Evolutionary conservation across 176 grass and related monocot genomes (phyloP), one percentile per base, ranked within the genome.

Genomic region (Canna indica): DNA sequence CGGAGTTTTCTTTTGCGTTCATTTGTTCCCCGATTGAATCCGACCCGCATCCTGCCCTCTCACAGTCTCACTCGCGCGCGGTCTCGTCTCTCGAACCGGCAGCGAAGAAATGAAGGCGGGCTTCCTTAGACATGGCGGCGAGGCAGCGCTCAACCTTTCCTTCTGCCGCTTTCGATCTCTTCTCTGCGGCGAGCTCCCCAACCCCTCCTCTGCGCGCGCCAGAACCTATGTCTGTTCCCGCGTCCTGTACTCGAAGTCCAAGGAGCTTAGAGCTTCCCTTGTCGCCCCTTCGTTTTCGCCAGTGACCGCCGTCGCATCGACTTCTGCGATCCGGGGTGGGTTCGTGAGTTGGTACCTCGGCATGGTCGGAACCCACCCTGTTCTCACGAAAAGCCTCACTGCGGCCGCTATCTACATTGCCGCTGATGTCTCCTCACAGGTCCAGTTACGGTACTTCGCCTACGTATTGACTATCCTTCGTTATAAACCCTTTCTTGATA

Each of bases 311-410:
- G 16, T 45, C 10, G 36, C 52, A 13, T 68, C 77, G 24, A 56
- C 56, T 64, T 59, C 77, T 9, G 47, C 29, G 18, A 3, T 74
- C 10, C 72, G 50, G 53, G 15, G 34, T 24, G 27, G 84, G 68
- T 48, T 87, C 33, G 82, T 99, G 18, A 70, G 73, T 65, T 99
- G 86, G 86, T 99, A 93, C 71, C 82, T 93, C 50, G 75, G 82
- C 25, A 79, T 85, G 75, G 76, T 99, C 36, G 86, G 85, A 59
- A 56, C 86, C 41, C 84, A 82, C 67, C 89, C 94, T 0, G 74
- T 93, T 66, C 84, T 99, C 18, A 99, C 94, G 31, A 99, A 99
- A 84, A 87, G 86, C 88, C 76, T 93, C 72, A 93, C 94, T 14
- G 89, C 89, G 18, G 89, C 77, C 24, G n/a, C 75, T 78, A 93